Evolutionary conservation across 495 filamentous ascomycete genomes (phyloP), one percentile per base, ranked within the genome.

Genomic region (Lichina pygmaea): DNA sequence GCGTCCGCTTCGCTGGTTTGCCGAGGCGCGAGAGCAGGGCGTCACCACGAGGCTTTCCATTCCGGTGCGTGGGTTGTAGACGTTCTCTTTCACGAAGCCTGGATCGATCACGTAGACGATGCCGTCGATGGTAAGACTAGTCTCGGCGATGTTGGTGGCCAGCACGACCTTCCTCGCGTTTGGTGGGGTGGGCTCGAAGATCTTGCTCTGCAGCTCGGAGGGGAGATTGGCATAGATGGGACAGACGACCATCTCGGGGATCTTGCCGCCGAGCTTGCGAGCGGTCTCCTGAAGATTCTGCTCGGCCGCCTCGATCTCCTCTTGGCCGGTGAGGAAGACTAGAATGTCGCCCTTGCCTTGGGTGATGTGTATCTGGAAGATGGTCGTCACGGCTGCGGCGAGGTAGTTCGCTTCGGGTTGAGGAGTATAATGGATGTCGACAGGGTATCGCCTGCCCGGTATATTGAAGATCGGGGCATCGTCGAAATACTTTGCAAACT

Each of bases 391-490:
- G 33, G 78, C 79, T 9, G 91, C 91, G 6, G 81, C 80, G 5
- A 97, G 66, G 52, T 94, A 95, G 55, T 95, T 93, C 33, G 83
- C 82, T 57, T 97, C 89, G 0, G 91, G 91, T 44, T 89, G 77
- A 6, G 76, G 73, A 0, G 84, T 91, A 60, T 92, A 93, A 59
- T 91, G 81, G 30, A 93, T 84, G 46, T 93, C 83, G 11, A 97
- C 86, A 5, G 81, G 79, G 58, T 84, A 92, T 33, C 77, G 70
- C 46, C 89, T 77, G 17, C 89, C 89, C 9, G 91, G 91, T 42
- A 97, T 80, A 54, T 92, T 89, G 64, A 94, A 93, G 48, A 95
- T 94, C 8, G 91, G 86, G 3, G 81, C 81, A 55, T 91, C 79
- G 58, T 95, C 83, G 51, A 93, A 94, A 57, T 93, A 97, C 38